Evolutionary conservation across 495 filamentous ascomycete species (phyloP), one percentile per base, ranked within the genome.

Genomic region (Rostrohypoxylon terebratum): DNA sequence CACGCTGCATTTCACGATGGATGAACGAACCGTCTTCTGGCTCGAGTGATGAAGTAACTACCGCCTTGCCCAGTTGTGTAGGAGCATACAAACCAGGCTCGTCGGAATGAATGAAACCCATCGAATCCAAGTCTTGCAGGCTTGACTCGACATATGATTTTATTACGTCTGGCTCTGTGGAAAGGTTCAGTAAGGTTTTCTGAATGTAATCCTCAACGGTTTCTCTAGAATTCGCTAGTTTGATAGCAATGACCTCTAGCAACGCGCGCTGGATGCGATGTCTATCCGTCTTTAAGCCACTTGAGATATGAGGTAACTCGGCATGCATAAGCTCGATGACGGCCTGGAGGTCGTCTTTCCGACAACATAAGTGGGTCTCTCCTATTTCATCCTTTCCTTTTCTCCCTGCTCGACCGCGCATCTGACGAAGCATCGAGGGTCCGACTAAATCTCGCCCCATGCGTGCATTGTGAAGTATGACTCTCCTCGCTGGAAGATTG

Each of bases 321-420:
- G 91, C 88, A 68, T 89, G 86, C 78, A 94, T 85, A 45, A 96
- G 77, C 57, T 92, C 86, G 55, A 89, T 86, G 4, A 93, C 90
- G 2, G 84, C 87, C 73, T 90, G 88, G 38, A 94, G 74, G 71
- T 94, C 92, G n/a, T 82, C 78, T 68, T 87, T 86, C 16, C 89
- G 86, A 72, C 92, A 94, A 65, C 92, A 93, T 3, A 96, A 80
- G 75, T 92, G 94, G 18, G 91, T 94, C 81, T 94, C 93, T 5
- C 93, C 93, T 48, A 90, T 79, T 23, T 92, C 90, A 63, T 94
- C 92, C 67, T 93, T 94, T 11, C 93, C 92, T 77, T 94, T 94
- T 63, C 93, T 89, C 25, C 93, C 93, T 21, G 93, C 93, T 63
- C 93, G 87, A 11, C 93, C 93, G 72, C 92, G 88, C 93, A 94